These are phyloP conservation scores for Cylindrotheca closterium DNA, from an alignment of 108 stramenopile species.

Conservation along the genomic window DNA sequence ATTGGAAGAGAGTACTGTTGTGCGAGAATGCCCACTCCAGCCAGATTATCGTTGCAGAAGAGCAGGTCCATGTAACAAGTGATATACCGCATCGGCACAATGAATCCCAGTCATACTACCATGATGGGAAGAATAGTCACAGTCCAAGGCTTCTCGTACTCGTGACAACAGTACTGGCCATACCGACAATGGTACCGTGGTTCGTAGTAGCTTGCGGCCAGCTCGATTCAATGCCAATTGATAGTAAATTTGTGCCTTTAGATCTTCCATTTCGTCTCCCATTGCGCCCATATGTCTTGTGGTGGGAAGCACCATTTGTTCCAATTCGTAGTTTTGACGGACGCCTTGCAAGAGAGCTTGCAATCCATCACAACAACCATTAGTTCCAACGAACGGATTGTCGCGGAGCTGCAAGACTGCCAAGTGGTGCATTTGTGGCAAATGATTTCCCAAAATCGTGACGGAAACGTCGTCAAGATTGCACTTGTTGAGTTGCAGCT, in stretches of 20 bases:
- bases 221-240: constrained; percentile 13
- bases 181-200: constrained; percentile 7
- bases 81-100: neutral
- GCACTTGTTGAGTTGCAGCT: constrained; percentile 11
- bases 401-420: constrained; percentile 2
- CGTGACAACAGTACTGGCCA: constrained; percentile 8
- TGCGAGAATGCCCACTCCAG: no score
- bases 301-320: constrained; percentile 5
- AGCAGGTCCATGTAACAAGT: neutral
- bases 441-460: constrained; percentile 2
- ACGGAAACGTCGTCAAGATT: constrained; percentile 5
- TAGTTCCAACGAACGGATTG: constrained; percentile 18
- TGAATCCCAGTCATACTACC: neutral
- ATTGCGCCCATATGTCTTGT: no score
- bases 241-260: neutral
- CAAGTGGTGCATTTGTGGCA: constrained; percentile 5
- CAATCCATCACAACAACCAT: no score
- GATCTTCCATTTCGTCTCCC: no score
- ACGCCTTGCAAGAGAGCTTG: constrained; percentile 3
- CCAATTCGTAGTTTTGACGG: constrained; percentile 3
- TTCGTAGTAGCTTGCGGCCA: constrained; percentile 3
- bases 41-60: neutral
- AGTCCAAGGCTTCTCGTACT: neutral
- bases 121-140: no score
- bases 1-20: no score